Base-by-base conservation (phyloP, 1,284 basidiomycete genomes). In the Ceratobasidium sp. region DNA sequence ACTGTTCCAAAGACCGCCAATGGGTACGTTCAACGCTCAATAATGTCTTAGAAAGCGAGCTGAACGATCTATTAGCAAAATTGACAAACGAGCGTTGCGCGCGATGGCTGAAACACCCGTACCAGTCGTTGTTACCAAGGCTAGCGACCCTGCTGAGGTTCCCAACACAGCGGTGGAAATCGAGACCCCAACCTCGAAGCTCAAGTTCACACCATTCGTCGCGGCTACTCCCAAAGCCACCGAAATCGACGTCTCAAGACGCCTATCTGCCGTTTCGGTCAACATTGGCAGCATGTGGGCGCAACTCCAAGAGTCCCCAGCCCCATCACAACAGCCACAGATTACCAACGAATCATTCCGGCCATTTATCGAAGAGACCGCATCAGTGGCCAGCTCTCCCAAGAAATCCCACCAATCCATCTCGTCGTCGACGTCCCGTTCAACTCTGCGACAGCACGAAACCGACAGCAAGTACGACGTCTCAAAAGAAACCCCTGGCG, bases 31-130 rank as follows among this genome's bases (percentile, higher is more conserved):
- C 29, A 37, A 6, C 56, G 5, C 72, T 74, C 41, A 13, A 51
- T 22, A 31, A 56, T 5, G 11, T 9, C 11, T 34, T 24, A 31
- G 46, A 37, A 19, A 37, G 34, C 37, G n/a, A 51, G 13, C 34
- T 68, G 8, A 37, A 49, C 29, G 6, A 27, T 86, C 84, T 16
- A 86, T 86, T 74, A 84, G 84, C 27, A 88, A 88, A 79, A 85
- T 85, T 31, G 87, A 88, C 80, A 87, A 87, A 78, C 80, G 83
- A 49, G 85, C 82, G 16, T 81, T 89, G 27, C 83, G 84, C 19
- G 82, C 83, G 59, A 74, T 87, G 41, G 87, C 85, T 0, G 76
- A 83, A 34, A 81, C 58, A 39, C 69, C 69, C 11, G 56, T 39
- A 14, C 69, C 69, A 34, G 69, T 72, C 1, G 58, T 54, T 9